Evolutionary conservation across 805 yeast genomes (phyloP).

Genomic region (Yarrowia osloensis): DNA sequence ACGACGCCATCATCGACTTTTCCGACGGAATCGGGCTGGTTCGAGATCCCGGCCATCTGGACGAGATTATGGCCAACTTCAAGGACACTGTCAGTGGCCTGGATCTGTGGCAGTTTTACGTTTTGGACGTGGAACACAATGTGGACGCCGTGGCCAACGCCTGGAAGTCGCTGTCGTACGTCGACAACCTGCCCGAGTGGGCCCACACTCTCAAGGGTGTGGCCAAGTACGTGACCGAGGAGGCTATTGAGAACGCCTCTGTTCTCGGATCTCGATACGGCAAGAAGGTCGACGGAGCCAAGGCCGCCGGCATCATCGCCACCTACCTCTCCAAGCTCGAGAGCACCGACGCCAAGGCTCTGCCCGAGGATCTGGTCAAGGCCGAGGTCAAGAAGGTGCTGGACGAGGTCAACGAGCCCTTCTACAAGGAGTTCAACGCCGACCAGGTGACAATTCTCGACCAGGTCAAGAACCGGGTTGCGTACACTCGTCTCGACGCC

Average conservation of each 20-base stretch:
- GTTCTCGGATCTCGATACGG: constrained; percentile 55
- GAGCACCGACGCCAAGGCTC: constrained; percentile 39
- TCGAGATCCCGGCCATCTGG: constrained; percentile 55
- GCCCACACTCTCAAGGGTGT: constrained; percentile 46
- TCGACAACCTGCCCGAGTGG: constrained; percentile 35
- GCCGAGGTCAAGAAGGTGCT: constrained; percentile 55
- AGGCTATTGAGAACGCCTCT: constrained; percentile 46
- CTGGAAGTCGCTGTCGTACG: constrained; percentile 32
- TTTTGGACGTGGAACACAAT: constrained; percentile 55
- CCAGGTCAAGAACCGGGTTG: constrained; percentile 75
- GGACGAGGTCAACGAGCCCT: constrained; percentile 74
- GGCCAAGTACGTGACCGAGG: constrained; percentile 48
- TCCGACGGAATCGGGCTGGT: constrained; percentile 66
- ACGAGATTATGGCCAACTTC: constrained; percentile 65
- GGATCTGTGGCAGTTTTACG: constrained; percentile 87
- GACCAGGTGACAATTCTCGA: constrained; percentile 65
- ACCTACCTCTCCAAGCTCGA: constrained; percentile 37
- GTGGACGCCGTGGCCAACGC: constrained; percentile 42
- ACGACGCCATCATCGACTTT: constrained; percentile 63
- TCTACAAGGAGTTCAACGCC: constrained; percentile 72
- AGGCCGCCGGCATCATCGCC: constrained; percentile 56
- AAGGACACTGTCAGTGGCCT: constrained; percentile 63
- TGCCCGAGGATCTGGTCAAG: constrained; percentile 37
- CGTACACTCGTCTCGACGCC: constrained; percentile 71
- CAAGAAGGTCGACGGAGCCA: constrained; percentile 54